These are phyloP conservation scores for Auricularia sp. DNA, from an alignment of 768 basidiomycete species.

Conservation along the genomic window DNA sequence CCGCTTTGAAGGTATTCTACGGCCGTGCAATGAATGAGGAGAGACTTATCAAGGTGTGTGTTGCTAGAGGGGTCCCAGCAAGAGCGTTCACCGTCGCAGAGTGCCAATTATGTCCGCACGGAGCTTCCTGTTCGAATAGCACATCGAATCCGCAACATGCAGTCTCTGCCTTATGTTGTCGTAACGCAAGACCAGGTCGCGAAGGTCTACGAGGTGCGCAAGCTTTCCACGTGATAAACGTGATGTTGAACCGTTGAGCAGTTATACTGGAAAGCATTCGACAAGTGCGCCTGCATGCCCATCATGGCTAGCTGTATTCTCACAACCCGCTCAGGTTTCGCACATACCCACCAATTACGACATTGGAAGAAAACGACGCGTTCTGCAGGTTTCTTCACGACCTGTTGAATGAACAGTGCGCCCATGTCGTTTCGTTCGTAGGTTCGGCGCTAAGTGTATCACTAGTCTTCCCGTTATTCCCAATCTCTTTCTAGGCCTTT, in stretches of 20 bases:
- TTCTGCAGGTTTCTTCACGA: conserved; percentile 65
- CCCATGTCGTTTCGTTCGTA: conserved; percentile 6
- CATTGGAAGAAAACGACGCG: conserved; percentile 59
- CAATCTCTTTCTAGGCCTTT: conserved; percentile 71
- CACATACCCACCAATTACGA: conserved; percentile 61
- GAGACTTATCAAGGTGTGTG: conserved; percentile 58
- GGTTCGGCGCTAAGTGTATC: background rate
- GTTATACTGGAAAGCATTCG: conserved; percentile 83
- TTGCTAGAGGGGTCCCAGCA: background rate
- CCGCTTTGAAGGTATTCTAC: conserved; percentile 58
- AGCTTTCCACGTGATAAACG: background rate
- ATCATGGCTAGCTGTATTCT: background rate
- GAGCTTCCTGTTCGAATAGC: conserved; percentile 84
- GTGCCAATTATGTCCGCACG: conserved; percentile 83
- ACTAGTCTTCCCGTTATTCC: conserved; percentile 67
- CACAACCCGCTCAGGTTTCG: conserved; percentile 44
- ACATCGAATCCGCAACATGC: conserved; percentile 78
- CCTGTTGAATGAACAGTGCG: conserved; percentile 70
- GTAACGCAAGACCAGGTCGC: conserved; percentile 78
- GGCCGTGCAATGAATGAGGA: conserved; percentile 77
- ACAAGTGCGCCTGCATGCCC: conserved; percentile 42
- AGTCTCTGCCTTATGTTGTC: conserved; percentile 75
- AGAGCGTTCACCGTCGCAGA: conserved; percentile 34
- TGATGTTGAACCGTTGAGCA: conserved; percentile 19
- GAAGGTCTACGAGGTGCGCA: conserved; percentile 70